These are phyloP conservation scores for Schizosaccharomyces japonicus DNA, from an alignment of 805 yeast species.

Conservation along the genomic window DNA sequence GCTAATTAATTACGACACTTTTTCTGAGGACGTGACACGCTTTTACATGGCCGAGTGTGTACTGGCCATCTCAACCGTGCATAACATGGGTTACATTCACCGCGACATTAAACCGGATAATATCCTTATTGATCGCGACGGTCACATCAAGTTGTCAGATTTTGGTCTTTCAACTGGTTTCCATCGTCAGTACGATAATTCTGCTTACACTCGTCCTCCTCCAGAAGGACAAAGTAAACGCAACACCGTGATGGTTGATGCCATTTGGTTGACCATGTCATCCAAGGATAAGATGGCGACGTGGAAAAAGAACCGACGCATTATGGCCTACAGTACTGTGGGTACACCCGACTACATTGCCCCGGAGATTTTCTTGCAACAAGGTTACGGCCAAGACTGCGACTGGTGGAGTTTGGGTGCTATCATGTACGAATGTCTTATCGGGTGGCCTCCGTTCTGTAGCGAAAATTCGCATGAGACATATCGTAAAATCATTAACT, in stretches of 20 bases:
- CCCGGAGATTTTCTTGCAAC: constrained; percentile 76
- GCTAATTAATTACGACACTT: constrained; percentile 83
- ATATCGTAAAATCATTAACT: constrained; percentile 67
- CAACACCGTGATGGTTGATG: constrained; percentile 56
- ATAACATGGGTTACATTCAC: constrained; percentile 80
- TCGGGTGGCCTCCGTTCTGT: constrained; percentile 96
- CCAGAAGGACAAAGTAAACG: not conserved
- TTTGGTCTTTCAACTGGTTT: constrained; percentile 76
- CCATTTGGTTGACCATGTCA: constrained; percentile 84
- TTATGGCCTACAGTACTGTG: constrained; percentile 89
- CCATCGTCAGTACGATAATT: constrained; percentile 80
- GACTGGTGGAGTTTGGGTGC: constrained; percentile 98
- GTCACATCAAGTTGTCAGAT: constrained; percentile 46
- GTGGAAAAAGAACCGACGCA: constrained; percentile 74
- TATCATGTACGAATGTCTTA: constrained; percentile 84
- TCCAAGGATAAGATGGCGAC: constrained; percentile 88
- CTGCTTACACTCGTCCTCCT: constrained; percentile 42
- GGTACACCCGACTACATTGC: constrained; percentile 95
- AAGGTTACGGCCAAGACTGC: constrained; percentile 90
- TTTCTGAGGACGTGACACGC: constrained; percentile 68
- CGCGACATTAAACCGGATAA: constrained; percentile 95
- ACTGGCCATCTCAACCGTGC: constrained; percentile 80
- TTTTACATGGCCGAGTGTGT: constrained; percentile 94
- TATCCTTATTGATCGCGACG: constrained; percentile 58
- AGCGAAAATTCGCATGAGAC: constrained; percentile 88